A percentile compares a stretch with the other conserved stretches of the same genome.
Evolutionary conservation across 768 basidiomycete genomes (phyloP).

Genomic region (Dendrothele bispora): DNA sequence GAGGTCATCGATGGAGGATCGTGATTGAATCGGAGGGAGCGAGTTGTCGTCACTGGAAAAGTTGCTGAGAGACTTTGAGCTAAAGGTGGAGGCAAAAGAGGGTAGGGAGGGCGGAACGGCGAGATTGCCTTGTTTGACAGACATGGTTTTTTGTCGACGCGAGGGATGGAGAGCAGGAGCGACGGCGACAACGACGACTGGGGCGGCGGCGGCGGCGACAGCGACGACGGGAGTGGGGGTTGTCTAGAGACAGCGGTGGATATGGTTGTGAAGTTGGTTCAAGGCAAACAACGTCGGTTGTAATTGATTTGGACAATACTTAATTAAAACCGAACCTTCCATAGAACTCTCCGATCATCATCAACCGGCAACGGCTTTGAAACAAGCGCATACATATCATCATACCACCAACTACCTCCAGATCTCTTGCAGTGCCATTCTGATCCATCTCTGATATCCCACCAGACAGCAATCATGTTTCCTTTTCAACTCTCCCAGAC

Average conservation of each 20-base stretch:
- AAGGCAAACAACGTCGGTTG: no score
- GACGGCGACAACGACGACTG: constrained; percentile 4
- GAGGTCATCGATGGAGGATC: constrained; percentile 29
- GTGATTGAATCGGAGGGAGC: constrained; percentile 66
- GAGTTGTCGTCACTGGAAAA: constrained; percentile 52
- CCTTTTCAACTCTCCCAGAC: neutral
- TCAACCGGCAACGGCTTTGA: no score
- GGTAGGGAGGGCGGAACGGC: constrained; percentile 64
- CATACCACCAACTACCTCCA: no score
- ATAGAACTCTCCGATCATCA: no score
- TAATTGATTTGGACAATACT: no score
- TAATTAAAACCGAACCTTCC: no score
- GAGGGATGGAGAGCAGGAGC: constrained; percentile 6
- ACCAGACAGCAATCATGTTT: neutral
- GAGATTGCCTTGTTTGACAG: constrained; percentile 41
- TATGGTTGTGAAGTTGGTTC: no score
- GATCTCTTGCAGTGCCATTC: no score
- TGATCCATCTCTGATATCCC: no score
- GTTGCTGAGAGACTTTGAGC: constrained; percentile 50
- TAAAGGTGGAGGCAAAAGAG: constrained; percentile 79
- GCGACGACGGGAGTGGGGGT: constrained; percentile 7
- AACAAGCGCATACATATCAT: no score
- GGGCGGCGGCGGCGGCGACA: constrained; percentile 4
- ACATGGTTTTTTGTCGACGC: constrained; percentile 31
- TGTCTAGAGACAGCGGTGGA: no score